These are phyloP conservation scores for Hawksworthiomyces lignivorus DNA, from an alignment of 2,329 filamentous ascomycete species.

Conservation along the genomic window DNA sequence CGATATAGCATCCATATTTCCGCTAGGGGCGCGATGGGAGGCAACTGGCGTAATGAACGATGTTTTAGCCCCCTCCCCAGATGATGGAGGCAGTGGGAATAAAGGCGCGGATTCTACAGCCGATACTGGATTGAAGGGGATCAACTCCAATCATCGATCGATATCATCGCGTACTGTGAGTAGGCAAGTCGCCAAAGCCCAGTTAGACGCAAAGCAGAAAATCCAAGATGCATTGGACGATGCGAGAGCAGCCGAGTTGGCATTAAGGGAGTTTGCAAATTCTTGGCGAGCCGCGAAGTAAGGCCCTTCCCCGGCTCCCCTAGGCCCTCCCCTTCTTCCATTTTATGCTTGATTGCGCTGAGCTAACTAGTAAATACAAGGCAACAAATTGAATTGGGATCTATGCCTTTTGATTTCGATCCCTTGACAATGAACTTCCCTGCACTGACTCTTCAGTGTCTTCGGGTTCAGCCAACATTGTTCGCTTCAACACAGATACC, in stretches of 20 bases:
- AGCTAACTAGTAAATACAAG: slow-evolving; percentile 4
- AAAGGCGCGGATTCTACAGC: too few species aligned
- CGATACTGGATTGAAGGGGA: slow-evolving; percentile 11
- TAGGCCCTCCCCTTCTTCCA: neutral
- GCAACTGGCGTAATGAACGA: slow-evolving; percentile 72
- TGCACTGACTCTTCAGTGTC: slow-evolving; percentile 70
- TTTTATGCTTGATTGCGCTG: too few species aligned
- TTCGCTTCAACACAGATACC: slow-evolving; percentile 75
- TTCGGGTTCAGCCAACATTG: slow-evolving; percentile 72
- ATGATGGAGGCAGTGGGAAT: slow-evolving; percentile 28
- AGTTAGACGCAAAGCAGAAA: slow-evolving; percentile 56
- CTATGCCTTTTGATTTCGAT: slow-evolving; percentile 69
- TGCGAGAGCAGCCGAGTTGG: slow-evolving; percentile 76
- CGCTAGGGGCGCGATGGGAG: slow-evolving; percentile 59
- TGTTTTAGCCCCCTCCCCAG: slow-evolving; percentile 46
- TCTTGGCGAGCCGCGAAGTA: slow-evolving; percentile 80
- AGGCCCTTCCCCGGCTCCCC: slow-evolving; percentile 19
- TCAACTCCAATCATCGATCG: slow-evolving; percentile 28
- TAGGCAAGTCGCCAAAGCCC: slow-evolving; percentile 48
- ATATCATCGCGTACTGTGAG: slow-evolving; percentile 35
- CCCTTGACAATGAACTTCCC: slow-evolving; percentile 81
- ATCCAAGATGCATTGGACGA: slow-evolving; percentile 66
- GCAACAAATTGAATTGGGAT: slow-evolving; percentile 42
- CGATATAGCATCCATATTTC: slow-evolving; percentile 30
- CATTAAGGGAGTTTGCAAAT: slow-evolving; percentile 72